Conservation (phyloP, 495 filamentous ascomycete species). For the Penicillium robsamsonii region DNA sequence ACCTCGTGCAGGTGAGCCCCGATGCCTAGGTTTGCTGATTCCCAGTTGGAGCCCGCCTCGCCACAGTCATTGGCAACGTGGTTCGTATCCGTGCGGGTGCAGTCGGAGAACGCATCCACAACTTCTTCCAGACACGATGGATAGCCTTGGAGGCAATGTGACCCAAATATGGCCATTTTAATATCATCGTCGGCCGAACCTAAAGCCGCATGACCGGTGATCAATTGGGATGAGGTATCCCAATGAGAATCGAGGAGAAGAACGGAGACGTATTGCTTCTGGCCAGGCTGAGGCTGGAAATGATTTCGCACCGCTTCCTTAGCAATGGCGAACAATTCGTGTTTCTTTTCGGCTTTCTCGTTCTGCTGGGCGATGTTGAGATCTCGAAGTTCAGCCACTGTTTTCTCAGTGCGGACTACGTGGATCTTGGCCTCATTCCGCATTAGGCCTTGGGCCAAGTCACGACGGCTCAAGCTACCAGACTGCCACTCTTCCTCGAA, state of each 20-base stretch:
- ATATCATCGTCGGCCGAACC: conserved; percentile 67
- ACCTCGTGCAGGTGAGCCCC: conserved; percentile 88
- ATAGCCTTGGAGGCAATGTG: conserved; percentile 84
- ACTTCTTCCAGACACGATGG: conserved; percentile 82
- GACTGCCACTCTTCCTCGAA: conserved; percentile 93
- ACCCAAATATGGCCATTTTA: conserved; percentile 84
- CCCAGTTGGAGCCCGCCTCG: conserved; percentile 85
- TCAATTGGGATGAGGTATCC: conserved; percentile 66
- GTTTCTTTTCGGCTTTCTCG: conserved; percentile 59
- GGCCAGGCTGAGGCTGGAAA: conserved; percentile 69
- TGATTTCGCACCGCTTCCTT: conserved; percentile 70
- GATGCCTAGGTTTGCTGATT: conserved; percentile 86
- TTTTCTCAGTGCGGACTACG: conserved; percentile 76
- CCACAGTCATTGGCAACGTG: conserved; percentile 80
- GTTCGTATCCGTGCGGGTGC: conserved; percentile 78
- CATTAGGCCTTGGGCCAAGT: conserved; percentile 65
- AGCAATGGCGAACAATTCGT: conserved; percentile 72
- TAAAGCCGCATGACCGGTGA: conserved; percentile 79
- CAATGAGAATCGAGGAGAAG: conserved; percentile 83
- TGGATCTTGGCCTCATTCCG: conserved; percentile 89
- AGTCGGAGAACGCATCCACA: conserved; percentile 80
- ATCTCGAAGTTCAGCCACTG: conserved; percentile 76
- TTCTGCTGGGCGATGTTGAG: conserved; percentile 81
- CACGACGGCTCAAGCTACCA: conserved; percentile 69
- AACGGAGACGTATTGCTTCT: conserved; percentile 82